These are phyloP conservation scores for Ceratocystis lukuohia DNA, from an alignment of 2,329 filamentous ascomycete species.

Conservation along the genomic window DNA sequence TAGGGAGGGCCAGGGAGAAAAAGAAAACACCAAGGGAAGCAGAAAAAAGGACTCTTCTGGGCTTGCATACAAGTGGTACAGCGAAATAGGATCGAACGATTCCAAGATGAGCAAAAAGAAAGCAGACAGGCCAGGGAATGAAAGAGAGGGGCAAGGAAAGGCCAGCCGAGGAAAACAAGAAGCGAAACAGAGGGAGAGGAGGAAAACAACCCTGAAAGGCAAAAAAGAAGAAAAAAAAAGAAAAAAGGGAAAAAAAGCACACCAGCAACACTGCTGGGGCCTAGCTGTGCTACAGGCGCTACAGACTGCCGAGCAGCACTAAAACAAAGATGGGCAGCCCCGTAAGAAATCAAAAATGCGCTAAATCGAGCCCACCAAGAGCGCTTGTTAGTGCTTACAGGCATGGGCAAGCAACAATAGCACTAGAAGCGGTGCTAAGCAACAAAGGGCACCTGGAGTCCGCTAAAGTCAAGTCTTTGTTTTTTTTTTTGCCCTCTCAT, in stretches of 20 bases:
- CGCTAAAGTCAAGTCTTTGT: not conserved
- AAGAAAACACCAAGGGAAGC: not conserved
- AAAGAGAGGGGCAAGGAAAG: not conserved
- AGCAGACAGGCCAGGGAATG: not conserved
- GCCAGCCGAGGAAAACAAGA: not conserved
- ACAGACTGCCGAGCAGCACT: not conserved
- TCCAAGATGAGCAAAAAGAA: conserved; percentile 2
- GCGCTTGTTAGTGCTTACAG: not conserved
- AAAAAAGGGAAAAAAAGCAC: not conserved
- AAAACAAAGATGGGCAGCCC: not conserved
- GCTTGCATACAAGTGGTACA: conserved; percentile 8
- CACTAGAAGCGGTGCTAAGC: not conserved
- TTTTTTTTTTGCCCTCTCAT: not conserved
- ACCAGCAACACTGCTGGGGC: not conserved
- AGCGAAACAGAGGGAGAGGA: not conserved
- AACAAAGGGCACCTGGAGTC: not conserved
- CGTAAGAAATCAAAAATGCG: not conserved
- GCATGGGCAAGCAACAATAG: not conserved
- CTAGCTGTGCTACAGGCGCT: not conserved
- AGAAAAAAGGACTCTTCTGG: conserved; percentile 3
- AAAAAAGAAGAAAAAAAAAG: not conserved
- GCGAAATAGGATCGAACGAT: conserved; percentile 9
- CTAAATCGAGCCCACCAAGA: not conserved
- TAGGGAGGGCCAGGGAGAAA: not conserved
- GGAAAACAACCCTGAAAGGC: not conserved